These are phyloP conservation scores for Trypanosoma mega DNA, from an alignment of 208 protist genomes.

Conservation along the genomic window DNA sequence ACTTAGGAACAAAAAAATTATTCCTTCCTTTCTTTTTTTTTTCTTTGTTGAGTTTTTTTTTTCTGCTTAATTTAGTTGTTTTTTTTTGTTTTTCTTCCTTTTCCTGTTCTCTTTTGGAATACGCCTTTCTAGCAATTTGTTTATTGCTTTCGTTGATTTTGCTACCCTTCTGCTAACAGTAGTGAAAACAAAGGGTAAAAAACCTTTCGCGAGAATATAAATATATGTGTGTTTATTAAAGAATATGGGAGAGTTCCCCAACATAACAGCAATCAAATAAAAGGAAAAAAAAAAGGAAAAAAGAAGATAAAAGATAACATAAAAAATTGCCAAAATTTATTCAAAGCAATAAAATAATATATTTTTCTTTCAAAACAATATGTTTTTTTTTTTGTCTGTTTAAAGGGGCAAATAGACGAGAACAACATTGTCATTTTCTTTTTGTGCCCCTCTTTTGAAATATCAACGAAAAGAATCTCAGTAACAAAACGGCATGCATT, in stretches of 20 bases:
- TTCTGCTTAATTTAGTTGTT: background rate
- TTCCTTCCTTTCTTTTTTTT: background rate
- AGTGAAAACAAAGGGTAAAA: slow-evolving; percentile 4
- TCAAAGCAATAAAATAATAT: too few species aligned
- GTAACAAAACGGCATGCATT: too few species aligned
- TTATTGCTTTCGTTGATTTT: background rate
- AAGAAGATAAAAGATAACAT: slow-evolving; percentile 20
- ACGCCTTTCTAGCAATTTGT: too few species aligned
- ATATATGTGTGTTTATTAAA: too few species aligned
- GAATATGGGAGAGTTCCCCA: slow-evolving; percentile 6
- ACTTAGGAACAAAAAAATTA: slow-evolving; percentile 3
- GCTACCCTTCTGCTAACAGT: background rate
- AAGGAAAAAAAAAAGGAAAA: background rate
- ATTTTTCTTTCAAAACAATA: background rate
- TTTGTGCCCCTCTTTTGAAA: too few species aligned
- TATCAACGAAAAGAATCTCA: too few species aligned
- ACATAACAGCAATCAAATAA: background rate
- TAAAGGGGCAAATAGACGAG: too few species aligned
- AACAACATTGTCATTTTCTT: too few species aligned
- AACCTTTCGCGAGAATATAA: background rate
- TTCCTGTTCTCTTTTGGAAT: too few species aligned
- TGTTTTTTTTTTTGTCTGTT: too few species aligned
- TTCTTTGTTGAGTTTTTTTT: background rate
- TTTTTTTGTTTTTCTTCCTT: background rate
- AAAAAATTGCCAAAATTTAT: slow-evolving; percentile 10